Conservation (phyloP, 2,329 filamentous ascomycete species). For the Xylaria sp. region DNA sequence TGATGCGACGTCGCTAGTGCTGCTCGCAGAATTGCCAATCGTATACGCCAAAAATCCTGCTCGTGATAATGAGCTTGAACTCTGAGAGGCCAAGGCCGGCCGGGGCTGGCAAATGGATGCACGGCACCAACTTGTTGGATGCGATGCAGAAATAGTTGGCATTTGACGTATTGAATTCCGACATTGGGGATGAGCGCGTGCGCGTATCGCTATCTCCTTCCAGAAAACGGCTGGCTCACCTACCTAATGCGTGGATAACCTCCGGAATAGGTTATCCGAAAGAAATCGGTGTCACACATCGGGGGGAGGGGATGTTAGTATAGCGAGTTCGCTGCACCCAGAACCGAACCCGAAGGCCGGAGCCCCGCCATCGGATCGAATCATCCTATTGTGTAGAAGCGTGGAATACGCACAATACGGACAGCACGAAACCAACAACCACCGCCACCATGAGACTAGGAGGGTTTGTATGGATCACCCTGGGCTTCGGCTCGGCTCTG, state of each 20-base stretch:
- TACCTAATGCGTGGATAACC: not conserved
- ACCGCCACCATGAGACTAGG: slow-evolving; percentile 34
- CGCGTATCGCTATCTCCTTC: not conserved
- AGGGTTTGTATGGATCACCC: slow-evolving; percentile 33
- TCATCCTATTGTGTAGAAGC: not conserved
- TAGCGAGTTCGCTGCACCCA: not conserved
- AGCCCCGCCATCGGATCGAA: slow-evolving; percentile 5
- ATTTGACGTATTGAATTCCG: not conserved
- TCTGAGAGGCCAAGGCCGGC: slow-evolving; percentile 2
- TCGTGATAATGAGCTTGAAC: slow-evolving; percentile 1
- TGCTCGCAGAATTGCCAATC: slow-evolving; percentile 2
- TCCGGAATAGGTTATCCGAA: not conserved
- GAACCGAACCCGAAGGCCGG: not conserved
- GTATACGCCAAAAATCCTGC: no score
- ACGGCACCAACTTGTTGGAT: slow-evolving; percentile 4
- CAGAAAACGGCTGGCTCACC: not conserved
- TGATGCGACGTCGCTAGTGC: slow-evolving; percentile 19
- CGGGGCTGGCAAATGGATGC: not conserved
- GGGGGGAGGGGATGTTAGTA: not conserved
- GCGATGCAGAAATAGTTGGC: not conserved
- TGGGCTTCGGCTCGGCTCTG: slow-evolving; percentile 35
- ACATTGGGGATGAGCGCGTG: not conserved
- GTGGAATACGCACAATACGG: not conserved
- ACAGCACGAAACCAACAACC: not conserved
- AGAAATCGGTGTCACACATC: not conserved